Percentiles rank a stretch among this genome's conserved stretches.
Conservation (phyloP, 2,329 filamentous ascomycete species). For the Pseudocercospora vitis region DNA sequence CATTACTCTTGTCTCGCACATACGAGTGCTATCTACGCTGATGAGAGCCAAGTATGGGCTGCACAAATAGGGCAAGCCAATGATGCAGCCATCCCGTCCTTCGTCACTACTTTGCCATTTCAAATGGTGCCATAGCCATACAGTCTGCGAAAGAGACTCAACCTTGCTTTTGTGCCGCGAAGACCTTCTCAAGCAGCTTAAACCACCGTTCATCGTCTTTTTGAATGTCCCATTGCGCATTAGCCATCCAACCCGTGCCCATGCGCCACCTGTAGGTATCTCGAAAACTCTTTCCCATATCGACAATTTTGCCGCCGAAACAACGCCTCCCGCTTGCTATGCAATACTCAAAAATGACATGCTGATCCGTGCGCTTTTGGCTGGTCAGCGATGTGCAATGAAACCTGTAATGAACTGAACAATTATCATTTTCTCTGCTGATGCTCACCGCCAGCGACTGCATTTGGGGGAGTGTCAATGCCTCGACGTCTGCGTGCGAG, state of each 20-base stretch:
- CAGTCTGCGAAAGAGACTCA: not conserved
- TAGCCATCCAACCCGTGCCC: not conserved
- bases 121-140: not conserved
- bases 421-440: conserved; percentile 25
- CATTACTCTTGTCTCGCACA: not conserved
- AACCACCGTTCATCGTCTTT: conserved; percentile 7
- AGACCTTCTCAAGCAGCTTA: not conserved
- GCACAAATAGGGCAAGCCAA: not conserved
- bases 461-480: conserved; percentile 36
- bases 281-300: conserved; percentile 11
- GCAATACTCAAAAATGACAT: conserved; percentile 22
- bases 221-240: conserved; percentile 4
- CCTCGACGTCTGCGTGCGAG: conserved; percentile 34
- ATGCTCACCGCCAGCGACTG: conserved; percentile 27
- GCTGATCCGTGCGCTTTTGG: conserved; percentile 5
- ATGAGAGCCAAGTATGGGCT: not conserved
- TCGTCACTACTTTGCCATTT: not conserved
- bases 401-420: conserved; percentile 4
- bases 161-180: not conserved
- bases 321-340: conserved; percentile 33
- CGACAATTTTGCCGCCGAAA: conserved; percentile 3
- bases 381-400: conserved; percentile 1
- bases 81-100: not conserved
- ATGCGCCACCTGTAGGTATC: conserved; percentile 10
- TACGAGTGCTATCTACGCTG: not conserved